Base-by-base conservation (phyloP, 208 protist genomes). In the Porcisia deanei region DNA sequence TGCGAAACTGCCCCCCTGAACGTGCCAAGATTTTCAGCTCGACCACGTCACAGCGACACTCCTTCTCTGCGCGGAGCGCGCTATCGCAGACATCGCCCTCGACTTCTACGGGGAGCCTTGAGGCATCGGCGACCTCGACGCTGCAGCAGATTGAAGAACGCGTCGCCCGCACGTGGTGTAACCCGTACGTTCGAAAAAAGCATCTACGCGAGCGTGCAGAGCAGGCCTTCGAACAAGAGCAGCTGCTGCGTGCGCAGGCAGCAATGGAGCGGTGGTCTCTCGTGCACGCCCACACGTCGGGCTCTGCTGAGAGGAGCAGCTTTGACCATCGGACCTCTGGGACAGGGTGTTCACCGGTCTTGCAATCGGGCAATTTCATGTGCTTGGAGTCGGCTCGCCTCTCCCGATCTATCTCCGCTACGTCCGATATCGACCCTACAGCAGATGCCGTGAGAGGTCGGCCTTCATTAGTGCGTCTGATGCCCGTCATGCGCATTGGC, bases 181-280 rank as follows among this genome's bases (percentile, higher is more conserved):
- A 96, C 75, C 91, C 91, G 25, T 94, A 96, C 69, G 80, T 91
- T 7, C 76, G 74, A 16, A 94, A 94, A 73, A 75, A 82, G 5
- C 66, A 80, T 8, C 78, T 84, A 43, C 85, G 83, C 22, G 60
- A 84, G 41, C 58, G 74, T 5, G 79, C 61, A 4, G 73, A 81
- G 41, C 45, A 75, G n/a, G n/a, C 30, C 20, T 14, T 54, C 3
- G 34, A 34, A 43, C 65, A 60, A 22, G 58, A 68, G 22, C 61
- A 57, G 47, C 53, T 65, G 57, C 55, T 45, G 5, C 66, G 57
- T 2, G 45, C 12, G 6, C 49, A 43, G 12, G 39, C 43, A 18
- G 63, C 22, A 18, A 41, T 55, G 25, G 20, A 70, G 25, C 9
- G 2, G n/a, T 34, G 8, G 22, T 70, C 65, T 39, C 5, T 52